Conservation (phyloP, 108 stramenopile genomes). For the Skeletonema potamos region DNA sequence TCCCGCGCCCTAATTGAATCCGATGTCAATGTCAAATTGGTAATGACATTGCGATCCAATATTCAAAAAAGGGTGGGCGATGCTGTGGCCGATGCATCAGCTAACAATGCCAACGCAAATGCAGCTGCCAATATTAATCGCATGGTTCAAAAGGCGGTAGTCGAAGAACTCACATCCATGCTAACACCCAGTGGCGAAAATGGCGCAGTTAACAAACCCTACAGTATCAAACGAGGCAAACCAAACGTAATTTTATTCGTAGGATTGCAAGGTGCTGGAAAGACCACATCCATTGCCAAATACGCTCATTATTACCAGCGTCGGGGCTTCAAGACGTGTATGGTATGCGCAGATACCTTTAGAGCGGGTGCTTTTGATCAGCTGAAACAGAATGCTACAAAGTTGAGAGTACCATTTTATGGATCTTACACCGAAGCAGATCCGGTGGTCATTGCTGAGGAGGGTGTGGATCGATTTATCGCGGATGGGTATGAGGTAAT, state of each 20-base stretch:
- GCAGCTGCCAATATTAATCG: constrained; percentile 39
- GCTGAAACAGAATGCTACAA: constrained; percentile 98
- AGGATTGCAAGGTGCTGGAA: constrained; percentile 97
- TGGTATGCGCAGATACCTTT: constrained; percentile 99
- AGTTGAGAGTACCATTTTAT: constrained; percentile 94
- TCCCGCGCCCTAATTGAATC: constrained; percentile 90
- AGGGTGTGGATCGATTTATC: constrained; percentile 92
- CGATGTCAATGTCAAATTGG: constrained; percentile 94
- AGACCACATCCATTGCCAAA: constrained; percentile 98
- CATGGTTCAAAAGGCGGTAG: constrained; percentile 89
- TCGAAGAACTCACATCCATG: constrained; percentile 87
- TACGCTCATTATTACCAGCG: constrained; percentile 94
- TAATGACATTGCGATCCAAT: constrained; percentile 74
- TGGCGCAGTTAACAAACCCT: constrained; percentile 44
- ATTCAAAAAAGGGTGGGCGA: constrained; percentile 73
- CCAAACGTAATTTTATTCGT: constrained; percentile 97
- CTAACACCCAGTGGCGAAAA: constrained; percentile 52
- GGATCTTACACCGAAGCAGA: constrained; percentile 95
- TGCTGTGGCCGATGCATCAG: constrained; percentile 26
- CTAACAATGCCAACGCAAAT: constrained; percentile 22
- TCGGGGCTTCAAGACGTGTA: constrained; percentile 84
- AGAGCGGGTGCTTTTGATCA: constrained; percentile 99
- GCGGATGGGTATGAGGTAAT: constrained; percentile 95
- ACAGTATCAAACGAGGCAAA: constrained; percentile 82
- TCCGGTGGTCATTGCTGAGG: constrained; percentile 94